phyloP scores from a whole-genome alignment of 2,329 filamentous ascomycete genomes.

The Pseudogymnoascus sp. region DNA sequence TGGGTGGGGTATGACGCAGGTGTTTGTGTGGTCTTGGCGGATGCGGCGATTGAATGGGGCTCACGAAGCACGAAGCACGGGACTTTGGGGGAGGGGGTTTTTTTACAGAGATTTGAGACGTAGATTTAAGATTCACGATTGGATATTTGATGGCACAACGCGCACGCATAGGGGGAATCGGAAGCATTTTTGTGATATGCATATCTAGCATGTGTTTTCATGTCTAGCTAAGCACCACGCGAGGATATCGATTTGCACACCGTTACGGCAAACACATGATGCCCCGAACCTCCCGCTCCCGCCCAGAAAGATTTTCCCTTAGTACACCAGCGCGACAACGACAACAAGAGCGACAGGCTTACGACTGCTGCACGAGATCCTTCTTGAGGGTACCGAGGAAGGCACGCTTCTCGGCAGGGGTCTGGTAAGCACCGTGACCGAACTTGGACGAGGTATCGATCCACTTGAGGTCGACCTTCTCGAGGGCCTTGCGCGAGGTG shows the following conservation, averaged over 20 bases:
- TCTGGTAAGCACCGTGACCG: conserved; percentile 99
- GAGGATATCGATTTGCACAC: conserved; percentile 17
- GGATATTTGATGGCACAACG: background rate
- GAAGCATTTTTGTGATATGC: conserved; percentile 10
- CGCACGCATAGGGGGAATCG: background rate
- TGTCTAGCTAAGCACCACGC: conserved; percentile 11
- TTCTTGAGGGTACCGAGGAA: conserved; percentile 99
- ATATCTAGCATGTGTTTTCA: conserved; percentile 9
- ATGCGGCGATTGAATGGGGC: background rate
- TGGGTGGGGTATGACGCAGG: background rate
- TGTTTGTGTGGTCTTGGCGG: background rate
- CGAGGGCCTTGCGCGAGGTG: conserved; percentile 88
- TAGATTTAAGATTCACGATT: background rate
- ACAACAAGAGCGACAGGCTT: conserved; percentile 31
- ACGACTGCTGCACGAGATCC: conserved; percentile 60
- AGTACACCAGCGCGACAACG: conserved; percentile 17
- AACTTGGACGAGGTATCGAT: conserved; percentile 99
- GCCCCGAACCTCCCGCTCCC: conserved; percentile 19
- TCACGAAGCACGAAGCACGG: background rate
- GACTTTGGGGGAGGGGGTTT: background rate
- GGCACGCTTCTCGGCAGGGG: conserved; percentile 92
- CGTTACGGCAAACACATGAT: conserved; percentile 21
- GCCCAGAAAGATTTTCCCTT: conserved; percentile 18
- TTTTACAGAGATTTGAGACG: background rate
- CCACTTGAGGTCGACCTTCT: conserved; percentile 99